phyloP scores from a whole-genome alignment of 768 basidiomycete species.

The Lentinula guzmanii region DNA sequence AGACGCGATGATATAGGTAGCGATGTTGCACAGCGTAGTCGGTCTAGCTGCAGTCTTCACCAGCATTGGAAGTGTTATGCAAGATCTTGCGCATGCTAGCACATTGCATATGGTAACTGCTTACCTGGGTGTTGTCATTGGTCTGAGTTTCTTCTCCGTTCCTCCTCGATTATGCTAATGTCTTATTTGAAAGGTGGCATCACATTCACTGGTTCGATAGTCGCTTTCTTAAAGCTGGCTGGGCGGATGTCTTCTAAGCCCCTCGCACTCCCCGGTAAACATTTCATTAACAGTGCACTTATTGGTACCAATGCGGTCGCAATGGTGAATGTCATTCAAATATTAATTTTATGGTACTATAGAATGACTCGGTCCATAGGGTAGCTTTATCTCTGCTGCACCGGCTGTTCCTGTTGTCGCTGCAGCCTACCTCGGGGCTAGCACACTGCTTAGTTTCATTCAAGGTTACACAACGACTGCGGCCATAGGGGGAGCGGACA shows the following conservation, averaged over 20 bases:
- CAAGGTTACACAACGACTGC: constrained; percentile 86
- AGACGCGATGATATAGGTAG: constrained; percentile 25
- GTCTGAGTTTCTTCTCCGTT: constrained; percentile 25
- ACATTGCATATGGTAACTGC: constrained; percentile 78
- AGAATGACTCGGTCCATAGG: constrained; percentile 16
- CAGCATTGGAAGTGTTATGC: constrained; percentile 75
- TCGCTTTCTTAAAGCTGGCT: constrained; percentile 85
- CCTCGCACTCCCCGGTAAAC: constrained; percentile 67
- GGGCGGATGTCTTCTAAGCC: constrained; percentile 77
- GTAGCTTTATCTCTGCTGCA: constrained; percentile 65
- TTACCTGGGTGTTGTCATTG: constrained; percentile 82
- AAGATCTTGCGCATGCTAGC: constrained; percentile 61
- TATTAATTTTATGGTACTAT: neutral
- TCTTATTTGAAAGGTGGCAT: constrained; percentile 49
- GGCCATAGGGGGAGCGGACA: constrained; percentile 90
- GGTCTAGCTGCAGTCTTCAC: constrained; percentile 88
- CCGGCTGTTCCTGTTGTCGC: constrained; percentile 69
- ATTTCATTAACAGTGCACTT: constrained; percentile 68
- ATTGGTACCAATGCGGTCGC: constrained; percentile 65
- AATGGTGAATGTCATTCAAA: constrained; percentile 32
- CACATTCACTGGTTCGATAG: constrained; percentile 86
- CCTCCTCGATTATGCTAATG: neutral
- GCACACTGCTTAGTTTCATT: constrained; percentile 72
- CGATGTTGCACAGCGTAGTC: constrained; percentile 82
- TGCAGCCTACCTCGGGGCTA: constrained; percentile 71